Conservation (phyloP, 805 yeast species). For the Saccharomyces jurei region DNA sequence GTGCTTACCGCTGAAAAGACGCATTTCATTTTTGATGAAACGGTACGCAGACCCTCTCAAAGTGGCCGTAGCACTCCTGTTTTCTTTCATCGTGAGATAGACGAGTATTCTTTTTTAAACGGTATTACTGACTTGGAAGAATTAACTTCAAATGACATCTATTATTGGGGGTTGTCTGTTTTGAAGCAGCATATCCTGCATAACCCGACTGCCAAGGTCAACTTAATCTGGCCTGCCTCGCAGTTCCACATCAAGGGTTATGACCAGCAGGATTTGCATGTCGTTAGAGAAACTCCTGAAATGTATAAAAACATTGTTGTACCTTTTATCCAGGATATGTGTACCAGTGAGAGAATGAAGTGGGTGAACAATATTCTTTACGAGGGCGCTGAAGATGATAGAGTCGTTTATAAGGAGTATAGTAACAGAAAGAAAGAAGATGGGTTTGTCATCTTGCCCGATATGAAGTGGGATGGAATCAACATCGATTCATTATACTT, state of each 20-base stretch:
- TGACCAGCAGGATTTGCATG: conserved; percentile 44
- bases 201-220: conserved; percentile 59
- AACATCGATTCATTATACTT: conserved; percentile 65
- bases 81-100: conserved; percentile 18
- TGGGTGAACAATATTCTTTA: conserved; percentile 86
- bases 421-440: conserved; percentile 35
- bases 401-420: conserved; percentile 58
- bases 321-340: conserved; percentile 71
- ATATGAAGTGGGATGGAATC: conserved; percentile 91
- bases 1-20: conserved; percentile 68
- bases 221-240: conserved; percentile 83
- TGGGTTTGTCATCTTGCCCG: conserved; percentile 79
- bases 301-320: conserved; percentile 52
- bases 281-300: conserved; percentile 74
- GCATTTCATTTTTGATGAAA: conserved; percentile 40
- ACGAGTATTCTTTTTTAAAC: conserved; percentile 25
- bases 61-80: conserved; percentile 12
- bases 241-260: conserved; percentile 73
- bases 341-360: conserved; percentile 60
- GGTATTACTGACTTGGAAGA: conserved; percentile 24
- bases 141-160: conserved; percentile 71
- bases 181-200: conserved; percentile 39
- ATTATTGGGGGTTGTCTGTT: conserved; percentile 66
- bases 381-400: conserved; percentile 77
- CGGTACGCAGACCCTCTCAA: conserved; percentile 5